Evolutionary conservation across 441 rosid species (phyloP).

Genomic region (California macrophylla): DNA sequence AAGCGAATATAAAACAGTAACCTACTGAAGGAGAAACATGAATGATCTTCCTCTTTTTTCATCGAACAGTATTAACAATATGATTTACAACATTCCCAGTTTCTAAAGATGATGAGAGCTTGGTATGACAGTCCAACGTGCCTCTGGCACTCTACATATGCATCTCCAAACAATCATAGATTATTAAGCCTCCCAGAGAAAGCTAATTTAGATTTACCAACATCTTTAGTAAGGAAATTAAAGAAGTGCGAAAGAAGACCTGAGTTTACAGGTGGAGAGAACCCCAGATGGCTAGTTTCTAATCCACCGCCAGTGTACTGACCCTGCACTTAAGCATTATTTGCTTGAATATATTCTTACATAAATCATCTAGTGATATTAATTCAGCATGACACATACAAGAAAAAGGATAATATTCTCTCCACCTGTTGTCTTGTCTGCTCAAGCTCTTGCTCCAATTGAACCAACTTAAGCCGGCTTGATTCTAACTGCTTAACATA

Average conservation of each 20-base stretch:
- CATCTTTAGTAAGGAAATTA: background rate
- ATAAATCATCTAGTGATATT: background rate
- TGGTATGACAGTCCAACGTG: background rate
- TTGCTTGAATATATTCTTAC: slow-evolving; percentile 5
- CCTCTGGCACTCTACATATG: no score
- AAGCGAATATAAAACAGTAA: background rate
- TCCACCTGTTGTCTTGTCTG: slow-evolving; percentile 74
- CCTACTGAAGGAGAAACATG: background rate
- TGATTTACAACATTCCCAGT: background rate
- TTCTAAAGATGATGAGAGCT: background rate
- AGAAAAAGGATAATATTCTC: slow-evolving; percentile 6
- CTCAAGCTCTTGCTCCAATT: slow-evolving; percentile 79
- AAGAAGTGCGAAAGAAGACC: slow-evolving; percentile 36
- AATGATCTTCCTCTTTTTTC: background rate
- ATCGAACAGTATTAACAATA: background rate
- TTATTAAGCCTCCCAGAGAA: background rate
- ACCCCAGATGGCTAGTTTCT: slow-evolving; percentile 46
- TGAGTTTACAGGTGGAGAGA: slow-evolving; percentile 47
- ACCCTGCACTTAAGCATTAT: slow-evolving; percentile 38
- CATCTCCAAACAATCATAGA: no score
- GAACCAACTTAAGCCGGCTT: slow-evolving; percentile 69
- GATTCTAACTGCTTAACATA: slow-evolving; percentile 89
- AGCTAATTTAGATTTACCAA: slow-evolving; percentile 4
- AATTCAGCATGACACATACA: background rate
- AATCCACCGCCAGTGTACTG: slow-evolving; percentile 42